Evolutionary conservation across 352 stramenopile species (phyloP).

Genomic region (Pythium sukuiense): DNA sequence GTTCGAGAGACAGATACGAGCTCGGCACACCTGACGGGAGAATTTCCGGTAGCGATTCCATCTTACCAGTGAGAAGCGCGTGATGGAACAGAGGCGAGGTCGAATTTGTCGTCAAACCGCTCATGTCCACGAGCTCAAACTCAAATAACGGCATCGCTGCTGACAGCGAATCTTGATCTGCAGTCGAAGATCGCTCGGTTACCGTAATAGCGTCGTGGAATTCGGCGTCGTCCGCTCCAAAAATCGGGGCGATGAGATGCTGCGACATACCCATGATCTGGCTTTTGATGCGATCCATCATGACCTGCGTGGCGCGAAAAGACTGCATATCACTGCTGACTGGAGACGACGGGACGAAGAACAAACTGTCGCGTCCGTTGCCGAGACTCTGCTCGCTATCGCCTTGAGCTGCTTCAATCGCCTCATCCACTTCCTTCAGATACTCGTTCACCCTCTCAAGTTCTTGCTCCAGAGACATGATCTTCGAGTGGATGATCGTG

Average conservation of each 20-base stretch:
- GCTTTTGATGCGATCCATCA: constrained; percentile 56
- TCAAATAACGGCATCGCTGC: constrained; percentile 71
- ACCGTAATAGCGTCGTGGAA: constrained; percentile 78
- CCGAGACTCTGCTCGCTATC: constrained; percentile 50
- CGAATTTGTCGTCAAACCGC: constrained; percentile 57
- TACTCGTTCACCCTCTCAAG: constrained; percentile 63
- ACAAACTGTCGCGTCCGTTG: constrained; percentile 54
- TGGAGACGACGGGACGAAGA: constrained; percentile 38
- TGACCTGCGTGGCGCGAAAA: constrained; percentile 31
- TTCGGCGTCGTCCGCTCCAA: constrained; percentile 78
- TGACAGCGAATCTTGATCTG: constrained; percentile 56
- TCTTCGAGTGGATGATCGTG: constrained; percentile 82
- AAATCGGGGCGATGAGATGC: constrained; percentile 71
- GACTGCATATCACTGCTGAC: constrained; percentile 2
- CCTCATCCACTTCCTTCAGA: constrained; percentile 70
- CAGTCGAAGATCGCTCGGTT: constrained; percentile 32
- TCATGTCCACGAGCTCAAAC: constrained; percentile 86
- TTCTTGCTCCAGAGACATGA: constrained; percentile 73
- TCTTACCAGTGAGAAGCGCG: constrained; percentile 68
- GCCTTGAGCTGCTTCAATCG: constrained; percentile 65
- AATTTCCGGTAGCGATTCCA: constrained; percentile 75
- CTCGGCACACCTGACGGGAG: constrained; percentile 58
- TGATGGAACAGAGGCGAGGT: constrained; percentile 74
- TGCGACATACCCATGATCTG: constrained; percentile 76
- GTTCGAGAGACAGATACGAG: constrained; percentile 62